Evolutionary conservation across 2,329 filamentous ascomycete genomes (phyloP).

Genomic region (Sodiomyces alkalinus): DNA sequence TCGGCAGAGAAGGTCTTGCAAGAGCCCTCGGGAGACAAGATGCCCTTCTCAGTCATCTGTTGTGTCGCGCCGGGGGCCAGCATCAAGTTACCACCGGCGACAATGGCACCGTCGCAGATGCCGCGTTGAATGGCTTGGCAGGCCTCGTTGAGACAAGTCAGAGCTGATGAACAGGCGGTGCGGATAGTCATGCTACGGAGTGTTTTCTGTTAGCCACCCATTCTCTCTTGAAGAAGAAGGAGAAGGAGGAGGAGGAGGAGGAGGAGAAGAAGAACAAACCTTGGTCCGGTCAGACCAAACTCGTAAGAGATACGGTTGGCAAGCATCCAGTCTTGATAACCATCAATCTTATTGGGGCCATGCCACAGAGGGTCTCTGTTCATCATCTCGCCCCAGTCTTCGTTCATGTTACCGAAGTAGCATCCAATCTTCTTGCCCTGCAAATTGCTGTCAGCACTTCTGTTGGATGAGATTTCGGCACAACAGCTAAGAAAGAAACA

Average conservation of each 20-base stretch:
- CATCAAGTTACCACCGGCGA: slow-evolving; percentile 12
- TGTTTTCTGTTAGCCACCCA: too few species aligned
- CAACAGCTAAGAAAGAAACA: too few species aligned
- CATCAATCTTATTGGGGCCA: too few species aligned
- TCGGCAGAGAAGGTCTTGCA: slow-evolving; percentile 16
- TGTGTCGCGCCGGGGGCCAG: slow-evolving; percentile 11
- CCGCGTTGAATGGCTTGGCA: slow-evolving; percentile 7
- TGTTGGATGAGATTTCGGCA: too few species aligned
- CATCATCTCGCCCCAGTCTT: slow-evolving; percentile 12
- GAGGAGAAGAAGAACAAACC: slow-evolving; percentile 1
- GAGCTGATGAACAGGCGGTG: slow-evolving; percentile 13
- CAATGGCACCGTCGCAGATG: slow-evolving; percentile 9
- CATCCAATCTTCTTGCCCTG: slow-evolving; percentile 12
- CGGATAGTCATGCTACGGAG: slow-evolving; percentile 12
- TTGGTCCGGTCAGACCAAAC: slow-evolving; percentile 15
- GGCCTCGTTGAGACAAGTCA: slow-evolving; percentile 11
- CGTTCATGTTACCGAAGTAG: slow-evolving; percentile 13
- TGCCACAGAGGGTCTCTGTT: too few species aligned
- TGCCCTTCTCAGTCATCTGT: slow-evolving; percentile 4
- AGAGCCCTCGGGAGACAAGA: slow-evolving; percentile 7
- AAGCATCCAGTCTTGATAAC: slow-evolving; percentile 18
- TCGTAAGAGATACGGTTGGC: slow-evolving; percentile 16
- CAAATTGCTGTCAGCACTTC: slow-evolving; percentile 11
- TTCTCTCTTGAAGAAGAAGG: too few species aligned
- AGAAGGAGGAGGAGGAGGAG: too few species aligned